Evolutionary conservation across 108 stramenopile species (phyloP), one percentile per base, ranked within the genome.

Genomic region (Thalassiosira profunda): DNA sequence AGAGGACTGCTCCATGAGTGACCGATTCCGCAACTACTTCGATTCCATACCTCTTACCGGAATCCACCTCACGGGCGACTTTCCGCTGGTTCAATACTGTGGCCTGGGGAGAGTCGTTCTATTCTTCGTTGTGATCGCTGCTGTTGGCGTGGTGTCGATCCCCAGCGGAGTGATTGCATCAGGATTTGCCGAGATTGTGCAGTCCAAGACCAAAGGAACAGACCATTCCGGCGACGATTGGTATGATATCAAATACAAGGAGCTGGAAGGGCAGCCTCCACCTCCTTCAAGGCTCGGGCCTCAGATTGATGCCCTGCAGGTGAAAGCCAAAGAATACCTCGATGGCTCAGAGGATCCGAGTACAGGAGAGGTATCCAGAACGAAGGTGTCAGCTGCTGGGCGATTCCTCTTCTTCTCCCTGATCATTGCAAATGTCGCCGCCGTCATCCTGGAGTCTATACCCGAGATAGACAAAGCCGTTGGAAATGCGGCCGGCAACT

Each of bases 61-160:
- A 5, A 84, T 89, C 42, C 85, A 86, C 56, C 41, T 89, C 24
- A 78, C 81, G 5, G 80, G 75, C 17, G 77, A 75, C 37, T 76
- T 72, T 52, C 92, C 92, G n/a, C 79, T 93, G 60, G 84, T 79
- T 14, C 79, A 83, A 49, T 93, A 93, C 59, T 58, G 63, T 15
- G 85, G 79, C 58, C 70, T 79, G 12, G 87, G 84, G 25, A 84
- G 86, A 54, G 76, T 93, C 24, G 67, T 86, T 18, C 56, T 74
- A 11, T 93, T 93, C 63, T 88, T 90, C 67, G 79, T 87, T 73
- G 93, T 97, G 12, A 83, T 97, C 47, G 86, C 92, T 18, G 96
- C 93, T 7, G 92, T 97, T 26, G 96, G 96, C 3, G 90, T 97
- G 2, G 89, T 95, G 5, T 86, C 96, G 4, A 84, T 97, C 45